A percentile compares a stretch with the other conserved stretches of the same genome.
Evolutionary conservation across 768 basidiomycete species (phyloP).

Genomic region (Rhizopogon salebrosus): DNA sequence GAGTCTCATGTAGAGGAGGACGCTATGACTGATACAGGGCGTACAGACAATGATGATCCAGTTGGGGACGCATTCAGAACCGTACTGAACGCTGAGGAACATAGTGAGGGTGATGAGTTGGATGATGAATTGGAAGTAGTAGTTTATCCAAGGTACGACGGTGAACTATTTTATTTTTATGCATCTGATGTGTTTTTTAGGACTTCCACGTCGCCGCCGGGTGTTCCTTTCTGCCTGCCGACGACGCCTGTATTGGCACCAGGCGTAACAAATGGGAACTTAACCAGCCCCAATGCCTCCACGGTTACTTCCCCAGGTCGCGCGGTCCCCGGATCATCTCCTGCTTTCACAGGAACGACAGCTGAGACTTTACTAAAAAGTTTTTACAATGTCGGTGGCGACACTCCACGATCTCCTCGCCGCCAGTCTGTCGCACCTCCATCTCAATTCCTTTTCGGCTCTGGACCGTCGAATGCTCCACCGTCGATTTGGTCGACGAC

Average conservation of each 20-base stretch:
- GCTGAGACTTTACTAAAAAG: slow-evolving; percentile 64
- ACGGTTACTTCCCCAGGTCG: slow-evolving; percentile 14
- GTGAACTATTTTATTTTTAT: not conserved
- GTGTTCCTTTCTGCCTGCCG: slow-evolving; percentile 11
- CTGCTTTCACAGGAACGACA: slow-evolving; percentile 38
- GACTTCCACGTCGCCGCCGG: slow-evolving; percentile 16
- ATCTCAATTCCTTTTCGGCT: slow-evolving; percentile 48
- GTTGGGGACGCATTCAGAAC: slow-evolving; percentile 63
- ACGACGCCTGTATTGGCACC: slow-evolving; percentile 12
- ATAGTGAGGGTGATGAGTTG: slow-evolving; percentile 43
- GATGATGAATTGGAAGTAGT: slow-evolving; percentile 56
- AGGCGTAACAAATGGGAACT: slow-evolving; percentile 1
- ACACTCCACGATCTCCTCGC: slow-evolving; percentile 10
- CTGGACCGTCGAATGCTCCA: slow-evolving; percentile 37
- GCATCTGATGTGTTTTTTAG: slow-evolving; percentile 9
- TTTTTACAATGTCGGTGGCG: slow-evolving; percentile 15
- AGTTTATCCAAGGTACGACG: slow-evolving; percentile 60
- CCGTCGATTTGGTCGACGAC: slow-evolving; percentile 68
- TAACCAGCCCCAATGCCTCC: slow-evolving; percentile 1
- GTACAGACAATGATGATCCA: slow-evolving; percentile 75
- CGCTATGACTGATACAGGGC: slow-evolving; percentile 61
- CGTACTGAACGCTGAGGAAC: slow-evolving; percentile 35
- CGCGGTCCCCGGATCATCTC: slow-evolving; percentile 20
- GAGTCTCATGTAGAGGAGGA: slow-evolving; percentile 44
- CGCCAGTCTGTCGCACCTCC: slow-evolving; percentile 19